Percentiles rank a stretch among this genome's conserved stretches.
phyloP scores from a whole-genome alignment of 768 basidiomycete species.

The Boletus sp. region DNA sequence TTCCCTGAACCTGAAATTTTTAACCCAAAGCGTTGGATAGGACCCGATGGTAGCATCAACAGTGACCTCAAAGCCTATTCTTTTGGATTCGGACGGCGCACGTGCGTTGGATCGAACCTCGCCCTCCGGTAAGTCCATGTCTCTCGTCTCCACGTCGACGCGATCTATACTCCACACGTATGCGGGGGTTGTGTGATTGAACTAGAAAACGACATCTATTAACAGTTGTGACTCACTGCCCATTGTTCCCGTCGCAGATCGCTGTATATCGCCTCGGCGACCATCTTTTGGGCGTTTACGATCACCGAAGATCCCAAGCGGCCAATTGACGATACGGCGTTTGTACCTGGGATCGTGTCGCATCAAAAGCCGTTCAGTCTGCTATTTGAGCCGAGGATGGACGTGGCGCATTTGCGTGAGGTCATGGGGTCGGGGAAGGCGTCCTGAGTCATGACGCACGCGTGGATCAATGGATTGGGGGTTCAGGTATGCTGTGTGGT shows the following conservation, averaged over 20 bases:
- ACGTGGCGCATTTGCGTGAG: constrained; percentile 13
- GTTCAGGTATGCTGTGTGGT: no score
- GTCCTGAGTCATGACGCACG: background rate
- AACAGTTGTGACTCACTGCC: background rate
- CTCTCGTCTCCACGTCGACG: background rate
- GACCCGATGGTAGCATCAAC: constrained; percentile 41
- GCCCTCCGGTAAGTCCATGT: constrained; percentile 20
- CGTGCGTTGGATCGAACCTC: constrained; percentile 25
- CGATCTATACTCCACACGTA: background rate
- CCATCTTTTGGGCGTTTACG: constrained; percentile 63
- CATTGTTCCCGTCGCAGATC: constrained; percentile 37
- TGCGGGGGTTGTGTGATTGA: background rate
- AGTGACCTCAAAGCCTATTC: constrained; percentile 50
- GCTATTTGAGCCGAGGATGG: constrained; percentile 48
- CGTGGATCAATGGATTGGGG: no score
- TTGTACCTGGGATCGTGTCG: constrained; percentile 61
- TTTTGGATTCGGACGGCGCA: constrained; percentile 53
- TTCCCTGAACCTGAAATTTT: constrained; percentile 46
- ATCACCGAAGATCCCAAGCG: constrained; percentile 45
- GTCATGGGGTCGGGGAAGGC: constrained; percentile 2
- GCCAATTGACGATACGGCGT: constrained; percentile 61
- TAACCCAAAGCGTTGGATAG: constrained; percentile 55
- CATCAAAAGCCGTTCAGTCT: constrained; percentile 63
- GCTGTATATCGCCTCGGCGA: constrained; percentile 59
- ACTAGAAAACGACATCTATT: no score